Percentiles rank a stretch among this genome's conserved stretches.
Conservation (phyloP, 2,329 filamentous ascomycete genomes). For the Alternaria arborescens region DNA sequence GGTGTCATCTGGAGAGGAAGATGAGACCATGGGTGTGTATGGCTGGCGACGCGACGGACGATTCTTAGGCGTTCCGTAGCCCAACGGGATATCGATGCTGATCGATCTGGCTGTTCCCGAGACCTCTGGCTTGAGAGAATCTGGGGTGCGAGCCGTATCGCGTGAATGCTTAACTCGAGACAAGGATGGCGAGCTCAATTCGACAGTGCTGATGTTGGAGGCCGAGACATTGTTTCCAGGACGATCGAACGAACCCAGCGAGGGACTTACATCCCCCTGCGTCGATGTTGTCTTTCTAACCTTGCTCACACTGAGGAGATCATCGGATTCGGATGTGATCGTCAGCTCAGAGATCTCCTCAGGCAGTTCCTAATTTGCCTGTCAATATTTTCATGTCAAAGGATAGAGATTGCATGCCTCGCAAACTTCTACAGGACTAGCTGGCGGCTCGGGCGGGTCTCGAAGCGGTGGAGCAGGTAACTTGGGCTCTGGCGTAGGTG, state of each 20-base stretch:
- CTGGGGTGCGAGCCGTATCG: neutral
- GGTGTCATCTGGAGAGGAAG: neutral
- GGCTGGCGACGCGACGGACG: neutral
- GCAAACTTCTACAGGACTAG: neutral
- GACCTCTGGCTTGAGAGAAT: constrained; percentile 1
- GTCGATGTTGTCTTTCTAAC: constrained; percentile 1
- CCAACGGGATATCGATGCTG: neutral
- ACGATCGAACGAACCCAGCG: neutral
- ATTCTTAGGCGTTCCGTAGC: neutral
- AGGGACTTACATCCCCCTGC: constrained; percentile 1
- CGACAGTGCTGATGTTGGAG: constrained; percentile 2
- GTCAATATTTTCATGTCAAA: neutral
- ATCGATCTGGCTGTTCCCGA: constrained; percentile 1
- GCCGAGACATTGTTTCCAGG: neutral
- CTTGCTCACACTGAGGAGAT: neutral
- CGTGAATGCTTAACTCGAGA: neutral
- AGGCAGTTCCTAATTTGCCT: neutral
- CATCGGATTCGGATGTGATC: neutral
- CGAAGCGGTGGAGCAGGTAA: neutral
- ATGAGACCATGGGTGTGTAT: neutral
- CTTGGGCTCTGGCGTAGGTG: neutral
- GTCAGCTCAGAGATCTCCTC: neutral
- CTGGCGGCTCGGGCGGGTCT: neutral
- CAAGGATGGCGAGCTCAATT: neutral
- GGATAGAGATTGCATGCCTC: neutral